Evolutionary conservation across 1,284 basidiomycete species (phyloP), one percentile per base, ranked within the genome.

Genomic region (Chalciporus sp.): DNA sequence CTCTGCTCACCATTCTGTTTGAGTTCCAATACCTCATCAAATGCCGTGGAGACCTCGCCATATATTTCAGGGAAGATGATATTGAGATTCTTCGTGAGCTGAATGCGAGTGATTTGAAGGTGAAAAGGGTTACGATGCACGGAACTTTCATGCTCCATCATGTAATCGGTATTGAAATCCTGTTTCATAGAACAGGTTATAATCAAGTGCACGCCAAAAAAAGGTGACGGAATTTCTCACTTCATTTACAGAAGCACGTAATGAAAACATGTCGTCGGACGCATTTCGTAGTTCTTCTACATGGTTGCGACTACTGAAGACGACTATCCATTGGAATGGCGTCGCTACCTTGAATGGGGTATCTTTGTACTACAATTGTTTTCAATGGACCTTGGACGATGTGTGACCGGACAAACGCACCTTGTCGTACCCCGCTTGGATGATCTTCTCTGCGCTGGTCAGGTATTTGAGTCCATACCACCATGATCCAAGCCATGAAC

Each of bases 271-370:
- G 23, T 23, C 23, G 23, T 23, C 23, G 23, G 23, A 23, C 23
- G 6, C 23, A 23, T 23, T 23, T 23, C 23, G 23, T 23, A 23
- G 23, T 23, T 23, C 23, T 23, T 23, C 23, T 6, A 6, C 23
- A 23, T 23, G 23, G 23, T 23, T 23, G 23, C 23, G 23, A 23
- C 23, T 23, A 23, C 23, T 23, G 6, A 23, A 23, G 6, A 23
- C 6, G 23, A 23, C 23, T 3, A 23, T 2, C 23, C 23, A 23
- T 23, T 23, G 23, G 6, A 23, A 23, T 23, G 23, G 53, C 2
- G 68, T 62, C 0, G 78, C 64, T 1, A 82, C 56, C 53, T 76
- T 79, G 70, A 80, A 82, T 3, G 68, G 61, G 0, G 55, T 51
- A 2, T 66, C 63, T 12, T 67, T 70, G 53, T 73, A 72, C 75